phyloP scores from a whole-genome alignment of 176 grass and related monocot species.

The Carex kokanica region DNA sequence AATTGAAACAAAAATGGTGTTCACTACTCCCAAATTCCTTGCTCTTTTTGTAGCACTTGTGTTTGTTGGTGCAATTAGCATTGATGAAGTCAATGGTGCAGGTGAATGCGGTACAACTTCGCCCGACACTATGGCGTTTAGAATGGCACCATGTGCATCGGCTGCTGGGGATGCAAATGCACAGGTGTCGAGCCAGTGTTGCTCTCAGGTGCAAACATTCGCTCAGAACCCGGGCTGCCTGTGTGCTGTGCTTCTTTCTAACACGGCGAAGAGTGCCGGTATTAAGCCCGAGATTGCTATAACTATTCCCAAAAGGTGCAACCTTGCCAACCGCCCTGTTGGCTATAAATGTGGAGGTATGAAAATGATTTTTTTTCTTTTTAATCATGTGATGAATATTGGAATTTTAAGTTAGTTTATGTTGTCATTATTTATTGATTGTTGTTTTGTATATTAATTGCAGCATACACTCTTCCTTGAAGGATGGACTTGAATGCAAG shows the following conservation, averaged over 20 bases:
- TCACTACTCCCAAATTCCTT: conserved; percentile 30
- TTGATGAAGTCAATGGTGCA: conserved; percentile 36
- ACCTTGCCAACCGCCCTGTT: conserved; percentile 54
- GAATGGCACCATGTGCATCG: conserved; percentile 54
- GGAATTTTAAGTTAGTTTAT: background rate
- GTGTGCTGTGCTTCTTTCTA: conserved; percentile 78
- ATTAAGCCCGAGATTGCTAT: conserved; percentile 69
- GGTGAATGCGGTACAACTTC: conserved; percentile 64
- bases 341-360: conserved; percentile 88
- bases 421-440: background rate
- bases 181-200: conserved; percentile 46
- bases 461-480: conserved; percentile 60
- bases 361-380: background rate
- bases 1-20: conserved; percentile 35
- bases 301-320: conserved; percentile 83
- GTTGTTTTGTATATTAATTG: conserved; percentile 21
- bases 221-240: conserved; percentile 57
- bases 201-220: conserved; percentile 53
- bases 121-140: conserved; percentile 46
- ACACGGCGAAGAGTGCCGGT: conserved; percentile 51
- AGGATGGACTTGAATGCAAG: background rate
- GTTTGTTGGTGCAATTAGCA: conserved; percentile 1
- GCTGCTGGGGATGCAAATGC: conserved; percentile 50
- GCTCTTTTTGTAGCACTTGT: conserved; percentile 39
- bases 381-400: background rate